These are phyloP conservation scores for Mycena haematopus DNA, from an alignment of 768 basidiomycete species.

Conservation along the genomic window DNA sequence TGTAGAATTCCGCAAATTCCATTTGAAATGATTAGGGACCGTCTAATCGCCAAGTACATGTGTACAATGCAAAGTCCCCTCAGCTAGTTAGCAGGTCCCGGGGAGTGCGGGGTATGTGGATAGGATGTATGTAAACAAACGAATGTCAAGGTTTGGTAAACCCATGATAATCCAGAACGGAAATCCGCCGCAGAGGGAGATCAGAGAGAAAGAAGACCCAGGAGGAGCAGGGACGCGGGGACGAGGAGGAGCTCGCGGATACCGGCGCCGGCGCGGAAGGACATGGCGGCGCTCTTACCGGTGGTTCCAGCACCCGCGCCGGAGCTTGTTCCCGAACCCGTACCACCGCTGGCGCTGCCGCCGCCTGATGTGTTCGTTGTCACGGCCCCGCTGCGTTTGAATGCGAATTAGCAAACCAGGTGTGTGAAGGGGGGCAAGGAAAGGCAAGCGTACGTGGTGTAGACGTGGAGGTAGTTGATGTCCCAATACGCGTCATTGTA, in stretches of 20 bases:
- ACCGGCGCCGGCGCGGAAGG: background rate
- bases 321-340: background rate
- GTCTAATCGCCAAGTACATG: too few species aligned
- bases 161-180: too few species aligned
- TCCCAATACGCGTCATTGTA: constrained; percentile 49
- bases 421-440: too few species aligned
- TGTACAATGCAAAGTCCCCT: too few species aligned
- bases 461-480: constrained; percentile 48
- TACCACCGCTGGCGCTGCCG: background rate
- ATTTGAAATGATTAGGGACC: too few species aligned
- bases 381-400: too few species aligned
- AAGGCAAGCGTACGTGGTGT: constrained; percentile 15
- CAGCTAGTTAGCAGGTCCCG: too few species aligned
- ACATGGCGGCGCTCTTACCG: background rate
- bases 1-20: too few species aligned
- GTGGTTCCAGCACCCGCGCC: background rate
- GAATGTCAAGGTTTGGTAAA: too few species aligned
- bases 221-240: background rate
- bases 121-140: too few species aligned
- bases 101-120: too few species aligned
- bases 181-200: background rate
- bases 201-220: background rate
- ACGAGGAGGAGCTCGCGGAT: background rate
- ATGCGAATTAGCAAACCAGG: too few species aligned
- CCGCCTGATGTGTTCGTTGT: background rate